Evolutionary conservation across 139 green algal genomes (phyloP).

Genomic region (Micractinium conductrix): DNA sequence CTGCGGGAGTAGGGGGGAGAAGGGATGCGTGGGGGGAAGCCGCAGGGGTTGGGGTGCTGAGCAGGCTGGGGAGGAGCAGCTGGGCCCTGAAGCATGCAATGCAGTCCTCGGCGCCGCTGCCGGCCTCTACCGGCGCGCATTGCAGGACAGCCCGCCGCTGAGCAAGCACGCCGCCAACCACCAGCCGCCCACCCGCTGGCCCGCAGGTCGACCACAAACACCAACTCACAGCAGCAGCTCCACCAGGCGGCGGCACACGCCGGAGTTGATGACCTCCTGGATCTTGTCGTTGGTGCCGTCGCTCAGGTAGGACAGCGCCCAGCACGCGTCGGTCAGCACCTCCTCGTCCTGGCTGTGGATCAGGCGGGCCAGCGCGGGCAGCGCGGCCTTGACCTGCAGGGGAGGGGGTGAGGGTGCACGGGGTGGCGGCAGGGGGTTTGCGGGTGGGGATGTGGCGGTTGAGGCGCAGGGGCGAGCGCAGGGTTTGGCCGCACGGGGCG

Average conservation of each 20-base stretch:
- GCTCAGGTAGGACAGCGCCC: slow-evolving; percentile 98
- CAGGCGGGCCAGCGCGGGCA: slow-evolving; percentile 92
- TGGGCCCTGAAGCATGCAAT: too few species aligned
- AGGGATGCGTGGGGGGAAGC: background rate
- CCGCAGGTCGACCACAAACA: too few species aligned
- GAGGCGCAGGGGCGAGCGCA: background rate
- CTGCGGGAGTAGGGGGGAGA: background rate
- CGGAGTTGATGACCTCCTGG: slow-evolving; percentile 96
- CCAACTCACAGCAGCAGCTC: slow-evolving; percentile 87
- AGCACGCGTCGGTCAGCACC: slow-evolving; percentile 99
- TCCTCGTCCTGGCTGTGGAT: slow-evolving; percentile 96
- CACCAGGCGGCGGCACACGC: slow-evolving; percentile 91
- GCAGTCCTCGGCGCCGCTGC: too few species aligned
- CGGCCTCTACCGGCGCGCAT: too few species aligned
- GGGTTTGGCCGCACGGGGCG: background rate
- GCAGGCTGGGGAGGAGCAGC: too few species aligned
- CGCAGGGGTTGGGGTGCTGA: too few species aligned
- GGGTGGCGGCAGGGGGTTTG: background rate
- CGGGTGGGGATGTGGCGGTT: background rate
- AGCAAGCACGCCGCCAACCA: too few species aligned
- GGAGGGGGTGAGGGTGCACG: background rate
- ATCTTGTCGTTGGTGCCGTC: slow-evolving; percentile 99
- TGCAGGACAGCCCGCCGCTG: too few species aligned
- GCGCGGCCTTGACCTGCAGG: slow-evolving; percentile 79
- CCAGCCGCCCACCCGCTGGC: too few species aligned